Conservation (phyloP, 2,329 filamentous ascomycete genomes). For the Ophidiomyces ophidiicola region DNA sequence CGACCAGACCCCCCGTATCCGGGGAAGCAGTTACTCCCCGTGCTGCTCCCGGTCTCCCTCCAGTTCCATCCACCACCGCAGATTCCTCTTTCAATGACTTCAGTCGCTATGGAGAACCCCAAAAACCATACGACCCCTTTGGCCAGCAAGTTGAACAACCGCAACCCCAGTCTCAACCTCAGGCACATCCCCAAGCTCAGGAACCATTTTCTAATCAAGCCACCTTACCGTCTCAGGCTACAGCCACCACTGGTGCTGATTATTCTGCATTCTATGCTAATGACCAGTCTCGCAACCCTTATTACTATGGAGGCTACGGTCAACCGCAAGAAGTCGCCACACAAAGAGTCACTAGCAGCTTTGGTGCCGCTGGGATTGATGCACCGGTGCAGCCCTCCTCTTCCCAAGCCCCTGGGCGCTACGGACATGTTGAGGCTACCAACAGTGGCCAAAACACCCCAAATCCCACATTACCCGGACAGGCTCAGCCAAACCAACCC, state of each 20-base stretch:
- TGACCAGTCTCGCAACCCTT: slow-evolving; percentile 60
- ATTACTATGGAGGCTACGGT: slow-evolving; percentile 55
- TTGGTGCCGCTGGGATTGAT: slow-evolving; percentile 50
- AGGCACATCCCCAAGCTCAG: slow-evolving; percentile 43
- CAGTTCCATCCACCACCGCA: slow-evolving; percentile 45
- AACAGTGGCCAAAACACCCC: slow-evolving; percentile 86
- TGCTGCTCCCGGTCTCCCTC: slow-evolving; percentile 50
- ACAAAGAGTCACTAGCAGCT: slow-evolving; percentile 62
- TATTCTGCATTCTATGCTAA: slow-evolving; percentile 78
- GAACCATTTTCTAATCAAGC: slow-evolving; percentile 43
- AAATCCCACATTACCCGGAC: slow-evolving; percentile 55
- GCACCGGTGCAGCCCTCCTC: slow-evolving; percentile 47
- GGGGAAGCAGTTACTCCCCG: slow-evolving; percentile 41
- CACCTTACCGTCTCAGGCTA: slow-evolving; percentile 50
- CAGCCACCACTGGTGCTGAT: slow-evolving; percentile 51
- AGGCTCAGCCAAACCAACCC: slow-evolving; percentile 44
- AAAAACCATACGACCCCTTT: slow-evolving; percentile 84
- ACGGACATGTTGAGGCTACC: slow-evolving; percentile 53
- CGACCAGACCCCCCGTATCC: slow-evolving; percentile 27
- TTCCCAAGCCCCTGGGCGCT: slow-evolving; percentile 65
- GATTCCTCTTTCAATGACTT: slow-evolving; percentile 39
- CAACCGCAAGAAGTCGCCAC: slow-evolving; percentile 62
- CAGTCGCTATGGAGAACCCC: slow-evolving; percentile 45
- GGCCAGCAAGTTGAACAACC: slow-evolving; percentile 51
- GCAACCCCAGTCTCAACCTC: slow-evolving; percentile 45